Evolutionary conservation across 306 rosid species (phyloP).

Genomic region (Citrullus colocynthis): DNA sequence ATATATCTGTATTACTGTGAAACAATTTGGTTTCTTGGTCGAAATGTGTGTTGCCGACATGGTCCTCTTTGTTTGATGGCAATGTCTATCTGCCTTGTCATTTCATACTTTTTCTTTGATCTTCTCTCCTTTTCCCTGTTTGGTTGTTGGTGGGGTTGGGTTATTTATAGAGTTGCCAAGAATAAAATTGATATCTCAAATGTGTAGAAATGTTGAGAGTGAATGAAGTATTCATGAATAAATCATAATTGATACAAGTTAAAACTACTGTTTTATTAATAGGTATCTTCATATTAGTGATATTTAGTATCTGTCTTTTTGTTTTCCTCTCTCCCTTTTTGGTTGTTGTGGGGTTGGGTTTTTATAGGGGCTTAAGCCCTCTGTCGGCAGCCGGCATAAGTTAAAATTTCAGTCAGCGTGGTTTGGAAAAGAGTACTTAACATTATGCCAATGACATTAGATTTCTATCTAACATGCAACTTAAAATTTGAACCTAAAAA

Average conservation of each 20-base stretch:
- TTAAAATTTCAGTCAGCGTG: not conserved
- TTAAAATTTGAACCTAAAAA: not conserved
- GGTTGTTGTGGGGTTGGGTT: not conserved
- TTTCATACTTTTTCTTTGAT: not conserved
- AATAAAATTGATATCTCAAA: not conserved
- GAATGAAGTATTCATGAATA: not conserved
- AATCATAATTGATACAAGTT: not conserved
- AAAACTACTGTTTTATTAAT: not conserved
- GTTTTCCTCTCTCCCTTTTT: not conserved
- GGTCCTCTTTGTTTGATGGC: not conserved
- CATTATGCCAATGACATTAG: not conserved
- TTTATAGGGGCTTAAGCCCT: not conserved
- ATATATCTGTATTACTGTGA: slow-evolving; percentile 1
- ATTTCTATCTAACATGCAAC: not conserved
- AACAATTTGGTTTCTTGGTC: not conserved
- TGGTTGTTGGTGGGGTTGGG: not conserved
- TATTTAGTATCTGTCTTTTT: no score
- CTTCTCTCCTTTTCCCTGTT: not conserved
- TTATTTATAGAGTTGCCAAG: not conserved
- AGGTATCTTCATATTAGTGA: not conserved
- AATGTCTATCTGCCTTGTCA: not conserved
- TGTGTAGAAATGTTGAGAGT: not conserved
- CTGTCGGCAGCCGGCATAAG: not conserved
- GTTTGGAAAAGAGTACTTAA: not conserved
- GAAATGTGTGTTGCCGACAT: slow-evolving; percentile 1